A percentile compares a stretch with the other conserved stretches of the same genome.
Conservation (phyloP, 345 rosid species). For the Gossypium turneri region DNA sequence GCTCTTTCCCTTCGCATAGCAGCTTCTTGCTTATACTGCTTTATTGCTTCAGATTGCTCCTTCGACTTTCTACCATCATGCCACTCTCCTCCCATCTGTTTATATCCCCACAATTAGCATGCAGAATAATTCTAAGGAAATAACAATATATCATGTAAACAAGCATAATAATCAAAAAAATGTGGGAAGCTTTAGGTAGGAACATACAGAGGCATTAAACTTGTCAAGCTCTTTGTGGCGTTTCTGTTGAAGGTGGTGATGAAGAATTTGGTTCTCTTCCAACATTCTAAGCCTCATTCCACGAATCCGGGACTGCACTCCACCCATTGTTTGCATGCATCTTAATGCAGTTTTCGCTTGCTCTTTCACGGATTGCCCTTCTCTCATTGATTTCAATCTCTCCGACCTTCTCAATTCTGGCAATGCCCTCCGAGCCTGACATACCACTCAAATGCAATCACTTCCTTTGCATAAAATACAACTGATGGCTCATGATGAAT, state of each 20-base stretch:
- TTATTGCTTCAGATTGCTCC: slow-evolving; percentile 66
- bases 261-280: slow-evolving; percentile 71
- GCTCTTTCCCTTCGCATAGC: slow-evolving; percentile 88
- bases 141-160: background rate
- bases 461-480: background rate
- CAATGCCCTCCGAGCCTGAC: slow-evolving; percentile 77
- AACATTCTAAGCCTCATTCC: slow-evolving; percentile 67
- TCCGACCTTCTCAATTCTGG: slow-evolving; percentile 78
- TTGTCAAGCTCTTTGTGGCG: slow-evolving; percentile 45
- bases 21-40: slow-evolving; percentile 61
- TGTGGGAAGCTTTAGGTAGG: background rate
- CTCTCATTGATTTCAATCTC: slow-evolving; percentile 65
- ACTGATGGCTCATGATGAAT: background rate
- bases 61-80: slow-evolving; percentile 55
- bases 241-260: slow-evolving; percentile 59
- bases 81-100: slow-evolving; percentile 62
- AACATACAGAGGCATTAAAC: slow-evolving; percentile 38
- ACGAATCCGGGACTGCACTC: slow-evolving; percentile 69
- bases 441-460: background rate
- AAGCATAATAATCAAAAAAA: background rate
- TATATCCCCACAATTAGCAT: background rate
- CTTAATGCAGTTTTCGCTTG: slow-evolving; percentile 70
- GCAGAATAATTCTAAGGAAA: too few species aligned
- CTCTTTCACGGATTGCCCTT: slow-evolving; percentile 65
- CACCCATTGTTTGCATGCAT: slow-evolving; percentile 86